These are phyloP conservation scores for Talaromyces marneffei DNA, from an alignment of 2,329 filamentous ascomycete species.

Conservation along the genomic window DNA sequence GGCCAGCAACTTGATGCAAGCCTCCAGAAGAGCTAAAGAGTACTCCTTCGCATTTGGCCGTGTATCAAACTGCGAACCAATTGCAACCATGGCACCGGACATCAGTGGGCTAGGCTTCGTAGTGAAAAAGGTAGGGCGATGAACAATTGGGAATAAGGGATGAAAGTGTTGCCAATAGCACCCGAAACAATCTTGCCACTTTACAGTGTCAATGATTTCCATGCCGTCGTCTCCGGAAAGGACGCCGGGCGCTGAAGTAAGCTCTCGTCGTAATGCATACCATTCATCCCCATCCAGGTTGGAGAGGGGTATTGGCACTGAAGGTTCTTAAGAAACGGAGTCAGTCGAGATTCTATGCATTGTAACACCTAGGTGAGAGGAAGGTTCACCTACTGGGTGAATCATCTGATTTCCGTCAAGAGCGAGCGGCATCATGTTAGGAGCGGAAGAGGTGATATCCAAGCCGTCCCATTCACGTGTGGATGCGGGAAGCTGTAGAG, in stretches of 20 bases:
- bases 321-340: constrained; percentile 22
- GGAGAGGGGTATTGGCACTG: constrained; percentile 36
- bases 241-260: constrained; percentile 30
- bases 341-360: neutral
- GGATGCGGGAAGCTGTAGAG: constrained; percentile 27
- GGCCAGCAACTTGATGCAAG: constrained; percentile 27
- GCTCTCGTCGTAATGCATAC: constrained; percentile 34
- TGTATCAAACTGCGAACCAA: constrained; percentile 32
- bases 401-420: constrained; percentile 32
- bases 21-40: constrained; percentile 29
- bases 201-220: constrained; percentile 32
- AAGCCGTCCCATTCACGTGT: constrained; percentile 30
- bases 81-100: constrained; percentile 30
- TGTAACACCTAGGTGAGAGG: constrained; percentile 15
- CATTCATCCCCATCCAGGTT: constrained; percentile 35
- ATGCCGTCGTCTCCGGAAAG: constrained; percentile 28
- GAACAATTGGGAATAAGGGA: constrained; percentile 31
- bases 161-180: constrained; percentile 34
- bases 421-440: constrained; percentile 31
- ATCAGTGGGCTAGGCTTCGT: constrained; percentile 29
- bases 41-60: constrained; percentile 30
- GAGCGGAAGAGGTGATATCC: constrained; percentile 24
- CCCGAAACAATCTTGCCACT: constrained; percentile 29
- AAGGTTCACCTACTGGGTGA: constrained; percentile 32
- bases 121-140: constrained; percentile 28